Evolutionary conservation across 1,284 basidiomycete species (phyloP).

Genomic region (Marasmius tenuissimus): DNA sequence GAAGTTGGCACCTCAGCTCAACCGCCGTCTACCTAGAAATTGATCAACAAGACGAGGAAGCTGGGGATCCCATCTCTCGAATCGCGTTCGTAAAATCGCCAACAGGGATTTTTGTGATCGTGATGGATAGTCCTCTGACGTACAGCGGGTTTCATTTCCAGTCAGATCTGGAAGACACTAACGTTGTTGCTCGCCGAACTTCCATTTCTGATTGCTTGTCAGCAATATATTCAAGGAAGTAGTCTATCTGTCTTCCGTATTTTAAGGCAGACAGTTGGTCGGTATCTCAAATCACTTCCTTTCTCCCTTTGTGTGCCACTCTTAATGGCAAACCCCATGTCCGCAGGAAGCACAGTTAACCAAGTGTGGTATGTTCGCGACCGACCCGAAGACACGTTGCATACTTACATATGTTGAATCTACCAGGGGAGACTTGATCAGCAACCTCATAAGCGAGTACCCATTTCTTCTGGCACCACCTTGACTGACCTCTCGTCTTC

Average conservation of each 20-base stretch:
- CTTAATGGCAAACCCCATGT: conserved; percentile 52
- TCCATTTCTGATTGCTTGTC: conserved; percentile 43
- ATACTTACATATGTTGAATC: conserved; percentile 15
- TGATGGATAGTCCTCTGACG: conserved; percentile 20
- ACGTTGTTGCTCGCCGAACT: conserved; percentile 35
- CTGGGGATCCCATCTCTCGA: neutral
- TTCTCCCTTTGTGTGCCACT: conserved; percentile 34
- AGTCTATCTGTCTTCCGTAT: conserved; percentile 10
- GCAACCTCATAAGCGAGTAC: conserved; percentile 53
- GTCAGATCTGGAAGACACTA: conserved; percentile 25
- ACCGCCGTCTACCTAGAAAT: neutral
- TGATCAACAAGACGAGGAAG: neutral
- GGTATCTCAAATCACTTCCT: conserved; percentile 26
- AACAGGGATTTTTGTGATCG: conserved; percentile 19
- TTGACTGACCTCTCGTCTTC: conserved; percentile 7
- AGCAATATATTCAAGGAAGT: conserved; percentile 47
- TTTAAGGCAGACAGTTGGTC: conserved; percentile 32
- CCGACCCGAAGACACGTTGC: conserved; percentile 4
- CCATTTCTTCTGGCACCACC: conserved; percentile 7
- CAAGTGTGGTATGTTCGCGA: conserved; percentile 55
- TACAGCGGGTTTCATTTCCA: conserved; percentile 16
- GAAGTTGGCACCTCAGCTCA: conserved; percentile 1
- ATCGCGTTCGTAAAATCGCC: conserved; percentile 14
- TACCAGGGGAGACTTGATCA: conserved; percentile 62
- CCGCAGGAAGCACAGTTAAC: conserved; percentile 50